Conservation (phyloP, 371 early-diverging fungal genomes). For the Mortierella sp. region DNA sequence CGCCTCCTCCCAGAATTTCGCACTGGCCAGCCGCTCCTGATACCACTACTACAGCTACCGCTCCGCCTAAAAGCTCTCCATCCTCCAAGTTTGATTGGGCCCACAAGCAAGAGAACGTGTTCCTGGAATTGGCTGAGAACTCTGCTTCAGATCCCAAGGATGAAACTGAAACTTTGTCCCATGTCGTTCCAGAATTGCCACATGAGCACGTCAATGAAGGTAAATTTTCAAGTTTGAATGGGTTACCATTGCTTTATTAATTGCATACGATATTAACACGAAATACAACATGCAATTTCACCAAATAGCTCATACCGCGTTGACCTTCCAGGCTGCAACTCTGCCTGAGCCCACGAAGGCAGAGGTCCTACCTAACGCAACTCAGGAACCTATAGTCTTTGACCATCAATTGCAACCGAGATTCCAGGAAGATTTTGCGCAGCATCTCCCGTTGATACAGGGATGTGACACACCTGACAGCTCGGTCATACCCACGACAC, state of each 20-base stretch:
- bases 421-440: neutral
- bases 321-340: neutral
- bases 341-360: neutral
- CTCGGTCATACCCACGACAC: too few relatives aligned
- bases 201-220: neutral
- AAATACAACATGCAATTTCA: neutral
- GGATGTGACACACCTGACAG: neutral
- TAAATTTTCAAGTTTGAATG: neutral
- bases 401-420: neutral
- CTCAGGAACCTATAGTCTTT: neutral
- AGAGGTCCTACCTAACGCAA: neutral
- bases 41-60: neutral
- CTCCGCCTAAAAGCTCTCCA: neutral
- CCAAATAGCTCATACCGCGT: neutral
- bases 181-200: neutral
- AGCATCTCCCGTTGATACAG: neutral
- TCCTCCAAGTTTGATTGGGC: slow-evolving; percentile 16
- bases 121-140: neutral
- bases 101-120: slow-evolving; percentile 11
- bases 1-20: neutral
- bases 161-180: neutral
- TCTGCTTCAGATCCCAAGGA: neutral
- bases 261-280: neutral
- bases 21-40: slow-evolving; percentile 2
- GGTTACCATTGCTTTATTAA: neutral